These are phyloP conservation scores for Aphanomyces astaci DNA, from an alignment of 352 stramenopile species.

Conservation along the genomic window DNA sequence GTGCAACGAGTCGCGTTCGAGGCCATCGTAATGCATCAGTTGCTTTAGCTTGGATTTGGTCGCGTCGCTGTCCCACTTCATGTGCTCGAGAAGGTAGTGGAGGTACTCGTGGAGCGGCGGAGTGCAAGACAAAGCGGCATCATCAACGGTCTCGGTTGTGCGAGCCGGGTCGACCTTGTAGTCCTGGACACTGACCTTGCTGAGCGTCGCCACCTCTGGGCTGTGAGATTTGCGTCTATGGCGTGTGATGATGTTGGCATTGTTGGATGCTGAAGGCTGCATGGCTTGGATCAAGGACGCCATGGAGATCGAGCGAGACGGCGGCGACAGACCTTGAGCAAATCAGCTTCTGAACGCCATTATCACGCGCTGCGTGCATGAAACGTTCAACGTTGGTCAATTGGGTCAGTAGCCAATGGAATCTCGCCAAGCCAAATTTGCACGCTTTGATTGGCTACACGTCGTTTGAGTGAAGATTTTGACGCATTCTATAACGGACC, in stretches of 20 bases:
- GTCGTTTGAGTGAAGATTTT: not conserved
- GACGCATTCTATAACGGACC: not conserved
- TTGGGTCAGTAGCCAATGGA: not conserved
- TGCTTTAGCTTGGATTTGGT: not conserved
- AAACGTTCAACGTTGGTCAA: not conserved
- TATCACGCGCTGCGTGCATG: slow-evolving; percentile 2
- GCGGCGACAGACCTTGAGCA: not conserved
- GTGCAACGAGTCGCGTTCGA: slow-evolving; percentile 4
- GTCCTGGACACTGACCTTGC: not conserved
- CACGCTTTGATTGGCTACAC: not conserved
- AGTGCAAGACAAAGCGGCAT: not conserved
- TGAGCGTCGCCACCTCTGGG: not conserved
- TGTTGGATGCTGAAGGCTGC: not conserved
- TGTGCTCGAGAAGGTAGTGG: slow-evolving; percentile 1
- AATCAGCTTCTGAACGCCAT: slow-evolving; percentile 10
- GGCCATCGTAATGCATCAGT: not conserved
- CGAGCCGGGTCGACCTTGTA: not conserved
- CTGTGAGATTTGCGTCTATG: not conserved
- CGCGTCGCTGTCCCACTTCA: slow-evolving; percentile 8
- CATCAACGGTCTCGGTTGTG: not conserved
- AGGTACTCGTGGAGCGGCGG: slow-evolving; percentile 13
- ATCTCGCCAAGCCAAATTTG: not conserved
- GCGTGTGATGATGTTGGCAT: not conserved
- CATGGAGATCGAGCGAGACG: not conserved
- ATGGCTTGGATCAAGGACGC: not conserved